Evolutionary conservation across 2,329 filamentous ascomycete genomes (phyloP).

Genomic region (Catunica adiposa): DNA sequence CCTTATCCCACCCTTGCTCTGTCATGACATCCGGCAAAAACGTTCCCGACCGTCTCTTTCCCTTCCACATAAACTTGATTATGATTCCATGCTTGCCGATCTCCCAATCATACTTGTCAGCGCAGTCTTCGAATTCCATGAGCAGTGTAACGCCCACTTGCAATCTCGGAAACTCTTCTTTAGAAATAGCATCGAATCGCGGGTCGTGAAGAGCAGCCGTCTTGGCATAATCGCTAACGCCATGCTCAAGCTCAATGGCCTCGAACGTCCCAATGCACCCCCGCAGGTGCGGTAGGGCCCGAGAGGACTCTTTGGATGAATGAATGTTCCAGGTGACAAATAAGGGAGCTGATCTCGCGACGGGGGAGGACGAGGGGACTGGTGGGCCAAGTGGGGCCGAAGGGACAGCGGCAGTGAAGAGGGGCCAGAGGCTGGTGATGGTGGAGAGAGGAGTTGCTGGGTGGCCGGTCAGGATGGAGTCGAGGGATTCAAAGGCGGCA

Average conservation of each 20-base stretch:
- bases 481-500: slow-evolving; percentile 80
- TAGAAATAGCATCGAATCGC: slow-evolving; percentile 41
- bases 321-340: slow-evolving; percentile 17
- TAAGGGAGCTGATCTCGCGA: slow-evolving; percentile 22
- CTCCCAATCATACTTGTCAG: slow-evolving; percentile 65
- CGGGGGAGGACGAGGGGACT: slow-evolving; percentile 18
- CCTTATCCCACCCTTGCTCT: slow-evolving; percentile 90
- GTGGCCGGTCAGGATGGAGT: slow-evolving; percentile 55
- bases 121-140: slow-evolving; percentile 65
- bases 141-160: slow-evolving; percentile 64
- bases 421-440: slow-evolving; percentile 49
- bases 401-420: slow-evolving; percentile 20
- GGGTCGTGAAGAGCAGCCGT: slow-evolving; percentile 55
- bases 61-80: slow-evolving; percentile 64
- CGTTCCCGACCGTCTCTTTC: slow-evolving; percentile 62
- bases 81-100: slow-evolving; percentile 75
- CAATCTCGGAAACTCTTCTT: slow-evolving; percentile 38
- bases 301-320: slow-evolving; percentile 24
- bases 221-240: slow-evolving; percentile 64
- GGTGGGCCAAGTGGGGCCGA: slow-evolving; percentile 9
- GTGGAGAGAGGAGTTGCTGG: slow-evolving; percentile 49
- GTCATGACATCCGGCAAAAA: slow-evolving; percentile 83
- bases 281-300: slow-evolving; percentile 43
- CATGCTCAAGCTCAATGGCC: slow-evolving; percentile 51
- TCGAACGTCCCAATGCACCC: slow-evolving; percentile 97